These are phyloP conservation scores for Rhizoctonia solani DNA, from an alignment of 1,284 basidiomycete genomes.

Conservation along the genomic window DNA sequence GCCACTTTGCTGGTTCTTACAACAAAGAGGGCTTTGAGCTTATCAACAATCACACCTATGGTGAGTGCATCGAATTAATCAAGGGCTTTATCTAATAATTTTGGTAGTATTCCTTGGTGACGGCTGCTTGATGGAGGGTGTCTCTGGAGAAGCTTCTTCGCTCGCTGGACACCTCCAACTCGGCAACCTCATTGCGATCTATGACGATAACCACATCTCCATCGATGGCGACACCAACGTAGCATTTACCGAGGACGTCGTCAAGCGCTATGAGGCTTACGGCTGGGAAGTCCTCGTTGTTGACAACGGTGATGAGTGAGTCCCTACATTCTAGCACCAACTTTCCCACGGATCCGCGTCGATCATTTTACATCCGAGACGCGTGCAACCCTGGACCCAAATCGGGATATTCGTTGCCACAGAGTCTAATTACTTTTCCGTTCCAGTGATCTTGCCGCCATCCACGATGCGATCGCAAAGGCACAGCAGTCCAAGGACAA, in stretches of 20 bases:
- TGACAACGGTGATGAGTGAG: conserved; percentile 69
- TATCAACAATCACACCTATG: conserved; percentile 90
- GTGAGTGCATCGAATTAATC: conserved; percentile 47
- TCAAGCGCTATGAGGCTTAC: conserved; percentile 85
- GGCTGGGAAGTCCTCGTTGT: conserved; percentile 93
- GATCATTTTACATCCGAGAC: conserved; percentile 20
- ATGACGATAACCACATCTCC: conserved; percentile 93
- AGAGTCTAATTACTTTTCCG: conserved; percentile 25
- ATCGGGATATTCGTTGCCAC: not conserved
- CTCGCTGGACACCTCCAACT: conserved; percentile 92
- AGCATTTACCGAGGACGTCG: conserved; percentile 94
- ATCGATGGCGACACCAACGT: conserved; percentile 92
- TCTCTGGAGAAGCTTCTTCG: conserved; percentile 87
- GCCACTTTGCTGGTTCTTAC: conserved; percentile 84
- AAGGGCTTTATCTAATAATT: conserved; percentile 36
- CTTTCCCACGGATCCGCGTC: conserved; percentile 30
- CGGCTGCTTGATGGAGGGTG: conserved; percentile 96
- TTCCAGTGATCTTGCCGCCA: conserved; percentile 73
- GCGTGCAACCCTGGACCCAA: not conserved
- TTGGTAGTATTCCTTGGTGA: conserved; percentile 82
- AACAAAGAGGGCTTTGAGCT: conserved; percentile 87
- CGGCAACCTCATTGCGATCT: conserved; percentile 89
- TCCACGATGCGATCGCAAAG: conserved; percentile 78
- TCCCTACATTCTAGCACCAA: no score
- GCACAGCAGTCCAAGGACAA: conserved; percentile 78